Base-by-base conservation (phyloP, 441 rosid species). In the Isatis lusitanica region DNA sequence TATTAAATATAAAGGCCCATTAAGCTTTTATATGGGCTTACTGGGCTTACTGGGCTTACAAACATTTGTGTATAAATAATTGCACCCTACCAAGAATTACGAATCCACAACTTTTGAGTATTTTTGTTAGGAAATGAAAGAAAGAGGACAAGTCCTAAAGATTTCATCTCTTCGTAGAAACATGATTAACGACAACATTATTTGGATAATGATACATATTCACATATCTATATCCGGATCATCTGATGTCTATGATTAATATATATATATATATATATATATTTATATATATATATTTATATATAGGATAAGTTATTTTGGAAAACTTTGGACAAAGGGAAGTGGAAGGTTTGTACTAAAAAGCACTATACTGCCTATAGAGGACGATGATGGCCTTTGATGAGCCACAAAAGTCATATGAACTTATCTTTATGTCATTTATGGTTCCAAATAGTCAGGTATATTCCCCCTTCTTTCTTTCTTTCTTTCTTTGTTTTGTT, bases 351-450 rank as follows among this genome's bases (percentile, higher is more conserved):
- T 68, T 78, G 81, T 73, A 78, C 75, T 40, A 68, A 48, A 73
- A 68, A 78, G 81, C 81, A 78, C 74, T 72, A 39, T n/a, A 40
- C 61, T 71, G 70, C 4, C 17, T 52, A 30, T 35, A 57, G 74
- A 78, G 70, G 47, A 72, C 44, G 80, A 77, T 63, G 68, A 46
- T 78, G 81, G 70, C 77, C 28, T 78, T 61, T 72, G 70, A 67
- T 68, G 78, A 73, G 71, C 71, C 71, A 73, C 71, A 78, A 73
- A 78, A 78, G 74, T 73, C 78, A 31, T 78, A 63, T 60, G 70
- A 67, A 73, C 71, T 73, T 66, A 73, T 78, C 81, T 73, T 68
- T 78, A 63, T 73, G 78, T 78, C 74, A 73, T 69, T 78, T 68
- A 61, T 78, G 71, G 71, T 73, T 78, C 75, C 74, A 78, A 55